Evolutionary conservation across 1,284 basidiomycete genomes (phyloP).

Genomic region (Pterulicium gracile): DNA sequence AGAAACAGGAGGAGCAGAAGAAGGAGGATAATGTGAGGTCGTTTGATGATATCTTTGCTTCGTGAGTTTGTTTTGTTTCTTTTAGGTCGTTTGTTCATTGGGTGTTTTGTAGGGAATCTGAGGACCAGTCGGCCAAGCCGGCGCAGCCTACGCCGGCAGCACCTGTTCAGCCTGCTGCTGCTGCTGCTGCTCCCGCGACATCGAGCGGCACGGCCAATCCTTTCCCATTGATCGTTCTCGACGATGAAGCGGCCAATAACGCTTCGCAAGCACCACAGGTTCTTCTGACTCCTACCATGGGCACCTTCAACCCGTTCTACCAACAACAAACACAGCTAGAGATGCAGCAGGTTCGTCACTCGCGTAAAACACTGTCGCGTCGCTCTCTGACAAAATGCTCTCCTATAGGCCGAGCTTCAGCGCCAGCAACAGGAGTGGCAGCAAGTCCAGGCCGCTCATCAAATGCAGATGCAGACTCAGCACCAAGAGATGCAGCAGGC

Average conservation of each 20-base stretch:
- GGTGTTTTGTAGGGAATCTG: too few relatives aligned
- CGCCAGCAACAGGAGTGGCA: neutral
- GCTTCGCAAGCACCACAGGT: neutral
- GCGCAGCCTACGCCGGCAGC: too few relatives aligned
- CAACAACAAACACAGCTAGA: neutral
- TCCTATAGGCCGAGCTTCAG: neutral
- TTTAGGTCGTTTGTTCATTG: too few relatives aligned
- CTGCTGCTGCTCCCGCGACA: too few relatives aligned
- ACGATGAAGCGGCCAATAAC: neutral
- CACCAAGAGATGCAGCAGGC: constrained; percentile 62
- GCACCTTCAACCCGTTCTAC: neutral
- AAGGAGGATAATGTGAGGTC: constrained; percentile 68
- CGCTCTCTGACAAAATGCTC: neutral
- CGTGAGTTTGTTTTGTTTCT: neutral
- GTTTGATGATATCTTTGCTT: constrained; percentile 70
- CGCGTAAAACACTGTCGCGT: neutral
- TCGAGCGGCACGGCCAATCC: too few relatives aligned
- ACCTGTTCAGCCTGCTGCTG: neutral
- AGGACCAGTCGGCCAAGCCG: too few relatives aligned
- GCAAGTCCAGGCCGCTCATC: neutral
- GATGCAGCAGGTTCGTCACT: neutral
- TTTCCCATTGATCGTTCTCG: neutral
- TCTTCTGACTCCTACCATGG: neutral
- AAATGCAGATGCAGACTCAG: too few relatives aligned
- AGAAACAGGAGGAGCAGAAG: constrained; percentile 52